Evolutionary conservation across 1,139 yeast genomes (phyloP), one percentile per base, ranked within the genome.

Genomic region (Yamadazyma atlantica): DNA sequence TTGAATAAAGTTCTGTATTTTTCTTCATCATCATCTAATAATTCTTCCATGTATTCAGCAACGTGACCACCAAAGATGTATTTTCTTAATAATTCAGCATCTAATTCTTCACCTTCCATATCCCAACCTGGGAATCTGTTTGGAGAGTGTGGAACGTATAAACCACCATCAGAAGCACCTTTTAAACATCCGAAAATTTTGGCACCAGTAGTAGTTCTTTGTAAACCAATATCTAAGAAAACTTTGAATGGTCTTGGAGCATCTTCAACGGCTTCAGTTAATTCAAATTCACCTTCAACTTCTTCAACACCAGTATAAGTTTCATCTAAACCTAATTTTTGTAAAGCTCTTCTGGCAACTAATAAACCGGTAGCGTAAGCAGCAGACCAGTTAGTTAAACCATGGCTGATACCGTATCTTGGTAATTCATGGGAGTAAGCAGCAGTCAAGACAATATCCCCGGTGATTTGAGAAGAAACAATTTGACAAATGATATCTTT

Each of bases 41-140:
- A 87, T 82, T 92, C 97, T 82, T 92, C 98, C 96, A 94, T 94
- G 94, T 92, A 94, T 81, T 94, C 98, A 68, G 98, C 85, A 68
- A 92, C 90, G 85, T 92, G 98, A 72, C 97, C 97, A 79, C 95
- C 98, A 69, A 90, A 86, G 82, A 92, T 92, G 96, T 94, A 90
- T 77, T 87, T 88, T 86, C 97, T 89, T 75, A 94, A 85, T 60
- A 83, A 75, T 70, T 94, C 98, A 63, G 97, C 89, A 69, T 92
- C 98, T 66, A 94, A 84, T 78, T 92, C 98, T 79, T 90, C 96
- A 62, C 85, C 69, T 80, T 92, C 99, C 64, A 90, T 86, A 77
- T 92, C 99, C 95, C 92, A 92, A 79, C 98, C 99, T 75, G 99
- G 99, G 96, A 90, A 92, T 85, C 98, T 90, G 84, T 90, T 90